Conservation (phyloP, 2,329 filamentous ascomycete species). For the Fusarium mundagurra region DNA sequence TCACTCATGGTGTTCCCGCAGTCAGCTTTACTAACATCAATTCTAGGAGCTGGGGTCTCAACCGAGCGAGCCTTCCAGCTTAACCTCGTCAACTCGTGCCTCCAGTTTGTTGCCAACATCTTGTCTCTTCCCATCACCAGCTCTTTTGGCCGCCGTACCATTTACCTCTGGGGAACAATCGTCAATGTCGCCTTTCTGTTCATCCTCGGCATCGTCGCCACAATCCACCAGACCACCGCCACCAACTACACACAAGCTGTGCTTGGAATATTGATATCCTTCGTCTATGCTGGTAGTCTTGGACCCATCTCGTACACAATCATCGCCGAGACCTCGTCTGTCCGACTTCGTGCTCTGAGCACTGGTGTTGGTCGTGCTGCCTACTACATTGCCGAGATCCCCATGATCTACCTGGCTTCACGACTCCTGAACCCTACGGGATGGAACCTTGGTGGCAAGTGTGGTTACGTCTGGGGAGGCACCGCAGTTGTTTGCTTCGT, state of each 20-base stretch:
- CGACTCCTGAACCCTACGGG: constrained; percentile 67
- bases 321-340: constrained; percentile 72
- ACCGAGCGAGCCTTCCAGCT: constrained; percentile 66
- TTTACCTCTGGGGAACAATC: constrained; percentile 69
- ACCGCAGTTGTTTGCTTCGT: constrained; percentile 66
- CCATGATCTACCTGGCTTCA: constrained; percentile 70
- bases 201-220: constrained; percentile 67
- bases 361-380: constrained; percentile 71
- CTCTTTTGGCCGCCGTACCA: constrained; percentile 70
- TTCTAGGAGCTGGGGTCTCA: constrained; percentile 66
- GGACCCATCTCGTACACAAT: constrained; percentile 73
- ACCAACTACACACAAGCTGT: constrained; percentile 65
- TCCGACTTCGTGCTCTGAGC: constrained; percentile 71
- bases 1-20: rapidly evolving
- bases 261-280: constrained; percentile 71
- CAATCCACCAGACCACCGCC: constrained; percentile 54
- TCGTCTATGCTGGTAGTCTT: constrained; percentile 69
- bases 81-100: constrained; percentile 70
- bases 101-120: constrained; percentile 70
- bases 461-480: constrained; percentile 68
- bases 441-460: constrained; percentile 61
- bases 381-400: constrained; percentile 73
- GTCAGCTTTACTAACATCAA: background rate
- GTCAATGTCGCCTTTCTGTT: constrained; percentile 65
- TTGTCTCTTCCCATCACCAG: constrained; percentile 72